Percentiles rank a stretch among this genome's conserved stretches.
phyloP scores from a whole-genome alignment of 805 yeast species.

The Clavispora asparagi region DNA sequence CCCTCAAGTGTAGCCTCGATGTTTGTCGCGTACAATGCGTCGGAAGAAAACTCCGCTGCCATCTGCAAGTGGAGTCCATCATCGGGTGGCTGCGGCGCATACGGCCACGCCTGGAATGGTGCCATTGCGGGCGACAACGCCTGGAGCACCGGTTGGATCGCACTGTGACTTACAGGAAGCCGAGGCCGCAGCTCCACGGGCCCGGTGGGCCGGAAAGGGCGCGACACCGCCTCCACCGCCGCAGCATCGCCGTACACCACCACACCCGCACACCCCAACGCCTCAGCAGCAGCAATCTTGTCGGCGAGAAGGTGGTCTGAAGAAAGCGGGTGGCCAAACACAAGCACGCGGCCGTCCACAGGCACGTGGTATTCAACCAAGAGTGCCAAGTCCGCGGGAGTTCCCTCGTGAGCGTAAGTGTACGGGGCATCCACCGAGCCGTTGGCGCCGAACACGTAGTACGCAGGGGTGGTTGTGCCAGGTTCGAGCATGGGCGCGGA shows the following conservation, averaged over 20 bases:
- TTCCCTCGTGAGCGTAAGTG: slow-evolving; percentile 29
- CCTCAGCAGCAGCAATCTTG: slow-evolving; percentile 10
- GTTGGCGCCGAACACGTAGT: slow-evolving; percentile 20
- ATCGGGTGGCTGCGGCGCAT: slow-evolving; percentile 6
- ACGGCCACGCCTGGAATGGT: slow-evolving; percentile 9
- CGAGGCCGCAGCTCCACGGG: slow-evolving; percentile 5
- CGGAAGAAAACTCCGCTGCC: slow-evolving; percentile 1
- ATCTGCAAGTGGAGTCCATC: slow-evolving; percentile 6
- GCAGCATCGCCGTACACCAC: slow-evolving; percentile 11
- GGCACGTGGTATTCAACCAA: slow-evolving; percentile 16
- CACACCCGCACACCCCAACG: slow-evolving; percentile 9
- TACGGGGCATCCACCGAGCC: slow-evolving; percentile 22
- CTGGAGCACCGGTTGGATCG: slow-evolving; percentile 10
- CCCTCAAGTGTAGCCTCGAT: slow-evolving; percentile 31
- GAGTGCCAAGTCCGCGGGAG: slow-evolving; percentile 21
- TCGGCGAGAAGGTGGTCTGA: slow-evolving; percentile 6
- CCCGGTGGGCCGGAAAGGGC: slow-evolving; percentile 7
- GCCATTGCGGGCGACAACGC: slow-evolving; percentile 6
- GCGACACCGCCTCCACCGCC: slow-evolving; percentile 5
- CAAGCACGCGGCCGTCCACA: slow-evolving; percentile 22
- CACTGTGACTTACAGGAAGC: slow-evolving; percentile 11
- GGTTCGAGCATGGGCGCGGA: slow-evolving; percentile 22
- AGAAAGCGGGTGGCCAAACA: slow-evolving; percentile 16
- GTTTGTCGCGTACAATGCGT: slow-evolving; percentile 17
- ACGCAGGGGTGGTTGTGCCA: slow-evolving; percentile 26